These are phyloP conservation scores for Silene vulgaris DNA, from an alignment of 179 eudicot genomes.

Conservation along the genomic window DNA sequence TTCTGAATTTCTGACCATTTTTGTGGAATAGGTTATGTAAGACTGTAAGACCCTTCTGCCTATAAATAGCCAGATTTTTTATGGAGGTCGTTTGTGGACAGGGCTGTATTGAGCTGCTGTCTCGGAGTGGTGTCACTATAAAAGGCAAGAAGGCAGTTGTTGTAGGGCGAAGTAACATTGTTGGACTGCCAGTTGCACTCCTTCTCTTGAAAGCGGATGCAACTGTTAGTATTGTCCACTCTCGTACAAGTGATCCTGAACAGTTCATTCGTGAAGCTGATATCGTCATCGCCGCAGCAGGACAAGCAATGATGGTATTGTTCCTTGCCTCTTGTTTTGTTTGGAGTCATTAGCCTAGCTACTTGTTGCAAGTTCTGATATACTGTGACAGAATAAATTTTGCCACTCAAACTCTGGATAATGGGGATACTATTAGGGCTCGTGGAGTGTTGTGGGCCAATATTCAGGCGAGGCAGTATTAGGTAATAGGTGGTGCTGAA, in stretches of 20 bases:
- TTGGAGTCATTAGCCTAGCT: background rate
- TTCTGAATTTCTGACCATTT: background rate
- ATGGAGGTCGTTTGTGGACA: conserved; percentile 24
- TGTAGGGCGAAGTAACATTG: conserved; percentile 95
- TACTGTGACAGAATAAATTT: background rate
- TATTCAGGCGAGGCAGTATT: too few relatives aligned
- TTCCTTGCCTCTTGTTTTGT: background rate
- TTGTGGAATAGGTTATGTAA: background rate
- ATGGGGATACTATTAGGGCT: background rate
- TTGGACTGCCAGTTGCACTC: conserved; percentile 83
- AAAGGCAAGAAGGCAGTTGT: conserved; percentile 91
- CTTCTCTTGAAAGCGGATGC: conserved; percentile 92
- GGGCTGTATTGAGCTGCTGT: conserved; percentile 90
- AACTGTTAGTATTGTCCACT: conserved; percentile 80
- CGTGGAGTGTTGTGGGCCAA: background rate
- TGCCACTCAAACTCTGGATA: background rate
- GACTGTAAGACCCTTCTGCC: background rate
- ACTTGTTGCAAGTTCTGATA: background rate
- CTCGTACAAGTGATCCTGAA: conserved; percentile 47
- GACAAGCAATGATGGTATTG: conserved; percentile 85
- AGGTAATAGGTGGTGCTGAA: too few relatives aligned
- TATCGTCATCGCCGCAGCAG: conserved; percentile 89
- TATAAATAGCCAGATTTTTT: background rate
- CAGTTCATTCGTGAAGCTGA: conserved; percentile 73
- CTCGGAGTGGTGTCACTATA: conserved; percentile 64